Conservation (phyloP, 257 asterid genomes). For the Solanum chilense region DNA sequence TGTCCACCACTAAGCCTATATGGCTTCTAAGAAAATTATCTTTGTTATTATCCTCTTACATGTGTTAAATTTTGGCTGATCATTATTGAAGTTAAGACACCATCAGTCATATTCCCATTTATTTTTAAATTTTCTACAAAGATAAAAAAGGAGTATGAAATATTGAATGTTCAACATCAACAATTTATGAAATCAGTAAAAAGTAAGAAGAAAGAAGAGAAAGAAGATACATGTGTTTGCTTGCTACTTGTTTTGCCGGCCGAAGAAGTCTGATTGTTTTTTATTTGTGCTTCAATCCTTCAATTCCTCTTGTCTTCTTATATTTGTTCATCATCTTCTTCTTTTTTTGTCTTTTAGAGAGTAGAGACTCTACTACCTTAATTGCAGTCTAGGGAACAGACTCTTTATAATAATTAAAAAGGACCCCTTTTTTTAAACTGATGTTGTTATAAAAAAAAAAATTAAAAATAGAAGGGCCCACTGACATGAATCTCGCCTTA, state of each 20-base stretch:
- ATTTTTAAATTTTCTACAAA: neutral
- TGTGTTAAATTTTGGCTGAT: neutral
- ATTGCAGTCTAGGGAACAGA: too few relatives aligned
- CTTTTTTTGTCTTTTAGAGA: neutral
- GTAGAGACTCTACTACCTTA: neutral
- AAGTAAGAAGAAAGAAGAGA: neutral
- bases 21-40: neutral
- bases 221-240: neutral
- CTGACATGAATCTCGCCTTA: neutral
- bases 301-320: neutral
- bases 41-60: neutral
- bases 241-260: neutral
- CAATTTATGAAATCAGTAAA: neutral
- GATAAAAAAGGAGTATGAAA: neutral
- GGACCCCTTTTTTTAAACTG: neutral
- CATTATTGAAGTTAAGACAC: neutral
- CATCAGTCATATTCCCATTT: neutral
- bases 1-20: neutral
- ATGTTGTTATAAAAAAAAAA: neutral
- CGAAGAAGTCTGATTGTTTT: neutral
- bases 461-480: neutral
- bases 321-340: too few relatives aligned
- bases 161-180: neutral
- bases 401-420: neutral
- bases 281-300: neutral